Evolutionary conservation across 257 asterid genomes (phyloP).

Genomic region (Gentiana straminea): DNA sequence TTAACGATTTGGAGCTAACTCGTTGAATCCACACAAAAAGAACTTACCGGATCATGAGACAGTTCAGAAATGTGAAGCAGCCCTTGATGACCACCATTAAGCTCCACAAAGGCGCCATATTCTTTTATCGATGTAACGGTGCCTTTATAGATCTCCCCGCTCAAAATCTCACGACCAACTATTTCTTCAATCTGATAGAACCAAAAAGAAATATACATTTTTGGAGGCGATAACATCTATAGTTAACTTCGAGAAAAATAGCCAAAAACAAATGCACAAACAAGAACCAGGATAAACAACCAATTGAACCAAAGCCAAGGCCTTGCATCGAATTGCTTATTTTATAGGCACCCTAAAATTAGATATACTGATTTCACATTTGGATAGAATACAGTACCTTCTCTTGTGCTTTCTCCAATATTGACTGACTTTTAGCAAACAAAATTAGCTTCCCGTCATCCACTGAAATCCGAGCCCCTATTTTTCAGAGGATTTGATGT

Average conservation of each 20-base stretch:
- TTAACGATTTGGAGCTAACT: too few species aligned
- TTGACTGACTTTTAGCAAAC: constrained; percentile 72
- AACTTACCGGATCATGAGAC: constrained; percentile 66
- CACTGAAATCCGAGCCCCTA: constrained; percentile 85
- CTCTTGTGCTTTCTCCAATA: constrained; percentile 70
- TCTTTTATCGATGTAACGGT: constrained; percentile 69
- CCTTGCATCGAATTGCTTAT: too few species aligned
- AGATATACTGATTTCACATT: too few species aligned
- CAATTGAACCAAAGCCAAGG: too few species aligned
- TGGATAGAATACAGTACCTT: constrained; percentile 33
- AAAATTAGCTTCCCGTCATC: constrained; percentile 69
- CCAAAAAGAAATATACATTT: constrained; percentile 8
- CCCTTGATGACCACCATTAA: constrained; percentile 95
- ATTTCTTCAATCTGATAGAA: constrained; percentile 58
- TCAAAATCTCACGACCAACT: constrained; percentile 80
- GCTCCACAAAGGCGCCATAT: constrained; percentile 95
- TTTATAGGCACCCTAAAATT: too few species aligned
- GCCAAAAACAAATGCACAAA: too few species aligned
- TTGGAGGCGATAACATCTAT: too few species aligned
- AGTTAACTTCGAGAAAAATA: too few species aligned
- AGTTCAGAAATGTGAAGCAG: constrained; percentile 91
- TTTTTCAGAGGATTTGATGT: constrained; percentile 7
- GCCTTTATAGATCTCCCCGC: constrained; percentile 83
- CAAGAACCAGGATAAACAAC: too few species aligned
- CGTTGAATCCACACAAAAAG: constrained; percentile 1